Percentiles rank a stretch among this genome's conserved stretches.
These are phyloP conservation scores for Sarocladium brachiariae DNA, from an alignment of 2,329 filamentous ascomycete genomes.

Conservation along the genomic window DNA sequence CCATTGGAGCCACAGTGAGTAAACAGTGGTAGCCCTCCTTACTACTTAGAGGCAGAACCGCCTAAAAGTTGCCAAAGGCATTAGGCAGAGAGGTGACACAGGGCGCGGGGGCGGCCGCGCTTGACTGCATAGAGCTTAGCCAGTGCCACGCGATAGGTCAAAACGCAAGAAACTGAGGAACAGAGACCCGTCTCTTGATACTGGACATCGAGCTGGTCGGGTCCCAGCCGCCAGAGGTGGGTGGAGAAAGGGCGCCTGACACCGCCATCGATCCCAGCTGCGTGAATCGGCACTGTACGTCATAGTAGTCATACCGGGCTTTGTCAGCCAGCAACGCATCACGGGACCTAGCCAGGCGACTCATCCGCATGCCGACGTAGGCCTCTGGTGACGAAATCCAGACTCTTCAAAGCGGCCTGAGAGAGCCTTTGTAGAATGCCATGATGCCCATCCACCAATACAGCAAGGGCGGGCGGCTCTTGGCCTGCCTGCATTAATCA, in stretches of 20 bases:
- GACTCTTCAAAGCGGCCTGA: too few species aligned
- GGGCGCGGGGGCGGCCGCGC: background rate
- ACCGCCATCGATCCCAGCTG: background rate
- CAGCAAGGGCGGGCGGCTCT: too few species aligned
- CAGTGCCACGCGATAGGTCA: background rate
- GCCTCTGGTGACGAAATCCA: background rate
- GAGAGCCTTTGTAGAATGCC: too few species aligned
- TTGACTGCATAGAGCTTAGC: background rate
- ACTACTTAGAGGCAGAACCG: too few species aligned
- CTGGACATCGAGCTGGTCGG: too few species aligned
- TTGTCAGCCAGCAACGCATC: conserved; percentile 2
- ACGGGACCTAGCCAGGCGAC: conserved; percentile 7
- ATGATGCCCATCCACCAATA: too few species aligned
- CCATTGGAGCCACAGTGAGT: too few species aligned
- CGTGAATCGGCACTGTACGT: background rate
- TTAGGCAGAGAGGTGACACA: background rate
- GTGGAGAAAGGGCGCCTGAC: conserved; percentile 7
- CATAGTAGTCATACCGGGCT: background rate
- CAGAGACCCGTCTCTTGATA: too few species aligned
- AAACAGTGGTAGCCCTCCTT: too few species aligned
- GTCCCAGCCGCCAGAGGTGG: too few species aligned
- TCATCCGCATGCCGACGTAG: background rate
- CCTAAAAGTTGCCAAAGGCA: background rate
- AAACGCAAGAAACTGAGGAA: background rate
- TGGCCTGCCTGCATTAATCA: too few species aligned